Percentiles rank a stretch among this genome's conserved stretches.
Conservation (phyloP, 768 basidiomycete species). For the Glaciozyma antarctica region DNA sequence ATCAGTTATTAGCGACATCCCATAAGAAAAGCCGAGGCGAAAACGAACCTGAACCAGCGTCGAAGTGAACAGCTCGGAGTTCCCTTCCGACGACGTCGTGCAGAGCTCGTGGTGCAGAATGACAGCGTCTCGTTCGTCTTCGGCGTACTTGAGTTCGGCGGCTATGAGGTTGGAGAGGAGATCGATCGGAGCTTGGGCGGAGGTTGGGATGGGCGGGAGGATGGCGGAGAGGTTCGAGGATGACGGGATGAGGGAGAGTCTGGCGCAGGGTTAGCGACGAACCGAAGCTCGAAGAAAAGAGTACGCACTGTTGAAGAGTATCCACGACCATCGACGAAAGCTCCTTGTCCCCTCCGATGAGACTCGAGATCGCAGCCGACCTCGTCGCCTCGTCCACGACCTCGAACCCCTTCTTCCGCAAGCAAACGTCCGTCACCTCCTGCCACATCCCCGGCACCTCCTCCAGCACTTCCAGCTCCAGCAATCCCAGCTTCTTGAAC, state of each 20-base stretch:
- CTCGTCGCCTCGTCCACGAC: background rate
- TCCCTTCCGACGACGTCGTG: constrained; percentile 35
- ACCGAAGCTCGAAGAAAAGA: background rate
- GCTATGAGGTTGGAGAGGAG: constrained; percentile 63
- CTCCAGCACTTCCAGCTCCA: constrained; percentile 45
- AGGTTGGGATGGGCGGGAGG: constrained; percentile 22
- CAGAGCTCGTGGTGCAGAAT: constrained; percentile 76
- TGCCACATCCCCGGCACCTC: constrained; percentile 10
- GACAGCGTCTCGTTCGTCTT: constrained; percentile 73
- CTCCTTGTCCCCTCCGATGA: background rate
- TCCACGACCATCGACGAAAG: background rate
- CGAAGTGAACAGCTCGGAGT: constrained; percentile 22
- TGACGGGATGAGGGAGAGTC: constrained; percentile 19
- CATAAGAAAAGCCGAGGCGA: background rate
- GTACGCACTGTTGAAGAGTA: constrained; percentile 5
- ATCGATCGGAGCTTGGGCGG: constrained; percentile 49
- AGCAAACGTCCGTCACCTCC: constrained; percentile 21
- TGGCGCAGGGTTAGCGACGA: background rate
- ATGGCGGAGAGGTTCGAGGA: background rate
- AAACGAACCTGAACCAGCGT: constrained; percentile 24
- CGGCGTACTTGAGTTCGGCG: constrained; percentile 58
- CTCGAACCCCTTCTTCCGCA: background rate
- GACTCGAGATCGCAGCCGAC: background rate
- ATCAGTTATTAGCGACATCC: constrained; percentile 42
- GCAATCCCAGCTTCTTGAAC: constrained; percentile 61